Conservation (phyloP, 2,329 filamentous ascomycete genomes). For the Paracamarosporium sp. region DNA sequence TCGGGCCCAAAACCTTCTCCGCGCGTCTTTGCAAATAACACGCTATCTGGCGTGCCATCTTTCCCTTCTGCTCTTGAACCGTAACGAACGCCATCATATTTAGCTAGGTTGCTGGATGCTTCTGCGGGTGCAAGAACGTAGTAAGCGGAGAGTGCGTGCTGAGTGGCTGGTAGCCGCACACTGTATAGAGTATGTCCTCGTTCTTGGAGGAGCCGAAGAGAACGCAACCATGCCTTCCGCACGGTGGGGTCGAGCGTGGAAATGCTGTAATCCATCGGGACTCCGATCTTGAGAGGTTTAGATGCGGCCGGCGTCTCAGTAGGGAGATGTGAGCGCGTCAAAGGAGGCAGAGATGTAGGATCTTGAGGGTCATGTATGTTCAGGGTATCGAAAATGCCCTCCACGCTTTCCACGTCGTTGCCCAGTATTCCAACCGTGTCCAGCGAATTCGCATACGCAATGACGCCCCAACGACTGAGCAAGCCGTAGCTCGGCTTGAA, state of each 20-base stretch:
- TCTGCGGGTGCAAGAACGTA: conserved; percentile 95
- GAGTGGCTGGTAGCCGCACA: conserved; percentile 82
- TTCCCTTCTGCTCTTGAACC: conserved; percentile 66
- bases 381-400: conserved; percentile 55
- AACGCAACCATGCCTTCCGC: conserved; percentile 70
- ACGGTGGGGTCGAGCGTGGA: conserved; percentile 75
- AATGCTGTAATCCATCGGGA: conserved; percentile 85
- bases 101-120: conserved; percentile 93
- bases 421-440: conserved; percentile 87
- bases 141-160: conserved; percentile 87
- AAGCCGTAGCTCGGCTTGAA: conserved; percentile 94
- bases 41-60: conserved; percentile 60
- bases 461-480: conserved; percentile 82
- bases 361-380: conserved; percentile 72
- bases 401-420: conserved; percentile 57
- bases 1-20: conserved; percentile 80
- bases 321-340: conserved; percentile 59
- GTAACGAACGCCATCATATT: conserved; percentile 97
- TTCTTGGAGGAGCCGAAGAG: conserved; percentile 65
- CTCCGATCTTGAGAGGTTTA: conserved; percentile 56
- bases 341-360: conserved; percentile 71
- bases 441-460: conserved; percentile 90
- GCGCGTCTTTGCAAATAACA: conserved; percentile 74
- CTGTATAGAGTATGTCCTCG: conserved; percentile 76
- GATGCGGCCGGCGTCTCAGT: not conserved